A percentile compares a stretch with the other conserved stretches of the same genome.
These are phyloP conservation scores for Neonothopanus nambi DNA, from an alignment of 1,284 basidiomycete species.

Conservation along the genomic window DNA sequence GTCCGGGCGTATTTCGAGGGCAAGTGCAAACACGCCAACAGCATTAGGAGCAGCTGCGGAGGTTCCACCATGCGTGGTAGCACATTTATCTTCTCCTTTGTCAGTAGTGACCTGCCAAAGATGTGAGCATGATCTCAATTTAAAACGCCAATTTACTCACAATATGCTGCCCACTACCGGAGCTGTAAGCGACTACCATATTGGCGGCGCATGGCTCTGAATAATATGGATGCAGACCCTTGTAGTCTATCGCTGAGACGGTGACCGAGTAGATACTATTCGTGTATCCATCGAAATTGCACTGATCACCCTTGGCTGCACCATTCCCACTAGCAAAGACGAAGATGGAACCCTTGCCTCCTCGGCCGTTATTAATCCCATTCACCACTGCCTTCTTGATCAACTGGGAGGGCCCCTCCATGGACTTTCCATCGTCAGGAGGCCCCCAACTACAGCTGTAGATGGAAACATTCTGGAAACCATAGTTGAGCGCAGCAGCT, in stretches of 20 bases:
- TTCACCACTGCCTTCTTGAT: slow-evolving; percentile 96
- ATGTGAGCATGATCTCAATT: neutral
- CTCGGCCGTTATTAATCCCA: slow-evolving; percentile 89
- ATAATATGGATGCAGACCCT: slow-evolving; percentile 94
- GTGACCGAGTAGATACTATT: slow-evolving; percentile 98
- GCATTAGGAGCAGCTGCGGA: slow-evolving; percentile 98
- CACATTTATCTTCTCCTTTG: slow-evolving; percentile 83
- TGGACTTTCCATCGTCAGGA: slow-evolving; percentile 91
- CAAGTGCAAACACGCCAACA: slow-evolving; percentile 88
- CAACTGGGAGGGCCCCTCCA: slow-evolving; percentile 93
- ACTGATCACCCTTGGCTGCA: slow-evolving; percentile 90
- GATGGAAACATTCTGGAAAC: slow-evolving; percentile 90
- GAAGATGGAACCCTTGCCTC: slow-evolving; percentile 90
- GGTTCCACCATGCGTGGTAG: slow-evolving; percentile 89
- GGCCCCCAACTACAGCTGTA: slow-evolving; percentile 99
- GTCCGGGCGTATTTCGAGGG: slow-evolving; percentile 85
- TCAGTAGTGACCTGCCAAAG: slow-evolving; percentile 86
- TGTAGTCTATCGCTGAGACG: slow-evolving; percentile 90
- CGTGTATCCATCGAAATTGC: slow-evolving; percentile 99
- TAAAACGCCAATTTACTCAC: slow-evolving; percentile 47
- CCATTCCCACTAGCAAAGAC: slow-evolving; percentile 99
- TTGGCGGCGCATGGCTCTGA: slow-evolving; percentile 97
- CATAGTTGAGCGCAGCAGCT: slow-evolving; percentile 93
- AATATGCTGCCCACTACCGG: slow-evolving; percentile 92
- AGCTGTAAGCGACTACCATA: slow-evolving; percentile 95